phyloP scores from a whole-genome alignment of 148 eudicot genomes.

The Vaccinium vitisidaea region DNA sequence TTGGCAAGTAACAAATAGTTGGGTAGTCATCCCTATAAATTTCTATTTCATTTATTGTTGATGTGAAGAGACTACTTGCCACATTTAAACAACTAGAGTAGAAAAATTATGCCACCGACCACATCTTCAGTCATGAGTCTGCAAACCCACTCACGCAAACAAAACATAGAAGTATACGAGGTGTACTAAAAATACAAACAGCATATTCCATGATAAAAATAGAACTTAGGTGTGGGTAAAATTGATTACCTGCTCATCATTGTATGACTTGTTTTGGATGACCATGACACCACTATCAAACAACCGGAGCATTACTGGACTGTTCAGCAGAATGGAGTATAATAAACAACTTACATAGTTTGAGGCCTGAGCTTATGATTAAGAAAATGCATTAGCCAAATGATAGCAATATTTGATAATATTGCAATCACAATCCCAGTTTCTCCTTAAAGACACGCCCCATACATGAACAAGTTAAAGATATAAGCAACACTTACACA shows the following conservation, averaged over 20 bases:
- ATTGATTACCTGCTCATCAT: slow-evolving; percentile 79
- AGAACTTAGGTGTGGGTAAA: neutral
- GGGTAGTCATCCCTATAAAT: neutral
- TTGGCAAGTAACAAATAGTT: neutral
- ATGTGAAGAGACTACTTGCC: neutral
- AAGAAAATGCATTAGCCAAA: neutral
- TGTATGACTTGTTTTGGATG: slow-evolving; percentile 81
- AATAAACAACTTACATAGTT: slow-evolving; percentile 7
- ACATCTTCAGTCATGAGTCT: neutral
- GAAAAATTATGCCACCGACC: neutral
- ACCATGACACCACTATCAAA: slow-evolving; percentile 97
- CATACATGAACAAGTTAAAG: neutral
- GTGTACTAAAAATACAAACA: neutral
- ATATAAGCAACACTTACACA: slow-evolving; percentile 51
- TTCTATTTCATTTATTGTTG: neutral
- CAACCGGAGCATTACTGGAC: slow-evolving; percentile 86
- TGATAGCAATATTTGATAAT: neutral
- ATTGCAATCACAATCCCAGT: slow-evolving; percentile 3
- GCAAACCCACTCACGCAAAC: neutral
- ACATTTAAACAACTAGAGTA: neutral
- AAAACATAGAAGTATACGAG: neutral
- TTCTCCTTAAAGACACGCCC: neutral
- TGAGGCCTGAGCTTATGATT: neutral
- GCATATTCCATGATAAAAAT: neutral
- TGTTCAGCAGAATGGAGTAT: slow-evolving; percentile 31